These are phyloP conservation scores for Brassica juncea DNA, from an alignment of 345 rosid genomes.

Conservation along the genomic window DNA sequence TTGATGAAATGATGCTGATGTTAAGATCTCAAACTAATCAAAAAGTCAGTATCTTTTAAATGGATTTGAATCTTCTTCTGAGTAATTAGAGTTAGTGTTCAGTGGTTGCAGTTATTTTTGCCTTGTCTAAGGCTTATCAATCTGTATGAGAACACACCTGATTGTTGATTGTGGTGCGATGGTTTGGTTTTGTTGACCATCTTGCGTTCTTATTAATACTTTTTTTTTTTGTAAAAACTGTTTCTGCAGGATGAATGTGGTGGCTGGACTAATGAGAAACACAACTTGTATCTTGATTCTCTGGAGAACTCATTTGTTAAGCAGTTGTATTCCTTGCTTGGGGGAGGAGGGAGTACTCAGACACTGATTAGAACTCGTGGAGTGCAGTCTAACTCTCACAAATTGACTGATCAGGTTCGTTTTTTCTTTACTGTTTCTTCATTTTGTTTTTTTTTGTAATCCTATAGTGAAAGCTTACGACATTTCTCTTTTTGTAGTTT, in stretches of 20 bases:
- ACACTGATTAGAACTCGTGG: slow-evolving; percentile 31
- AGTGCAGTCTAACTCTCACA: slow-evolving; percentile 25
- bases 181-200: not conserved
- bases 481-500: slow-evolving; percentile 42
- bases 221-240: too few species aligned
- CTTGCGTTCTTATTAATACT: not conserved
- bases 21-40: not conserved
- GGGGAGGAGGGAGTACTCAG: slow-evolving; percentile 31
- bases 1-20: slow-evolving; percentile 14
- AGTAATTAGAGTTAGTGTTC: not conserved
- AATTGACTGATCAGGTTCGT: slow-evolving; percentile 55
- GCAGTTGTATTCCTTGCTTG: slow-evolving; percentile 51
- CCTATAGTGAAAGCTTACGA: not conserved
- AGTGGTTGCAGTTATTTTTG: not conserved
- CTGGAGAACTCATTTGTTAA: slow-evolving; percentile 70
- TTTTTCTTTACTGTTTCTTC: slow-evolving; percentile 5
- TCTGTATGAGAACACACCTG: not conserved
- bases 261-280: slow-evolving; percentile 33
- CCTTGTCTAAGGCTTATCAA: not conserved
- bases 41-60: not conserved
- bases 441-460: not conserved
- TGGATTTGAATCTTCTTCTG: not conserved
- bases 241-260: too few species aligned
- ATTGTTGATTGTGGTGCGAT: not conserved
- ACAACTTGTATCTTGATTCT: slow-evolving; percentile 53